These are phyloP conservation scores for Cymbidium sinense DNA, from an alignment of 106 monocot species.

Conservation along the genomic window DNA sequence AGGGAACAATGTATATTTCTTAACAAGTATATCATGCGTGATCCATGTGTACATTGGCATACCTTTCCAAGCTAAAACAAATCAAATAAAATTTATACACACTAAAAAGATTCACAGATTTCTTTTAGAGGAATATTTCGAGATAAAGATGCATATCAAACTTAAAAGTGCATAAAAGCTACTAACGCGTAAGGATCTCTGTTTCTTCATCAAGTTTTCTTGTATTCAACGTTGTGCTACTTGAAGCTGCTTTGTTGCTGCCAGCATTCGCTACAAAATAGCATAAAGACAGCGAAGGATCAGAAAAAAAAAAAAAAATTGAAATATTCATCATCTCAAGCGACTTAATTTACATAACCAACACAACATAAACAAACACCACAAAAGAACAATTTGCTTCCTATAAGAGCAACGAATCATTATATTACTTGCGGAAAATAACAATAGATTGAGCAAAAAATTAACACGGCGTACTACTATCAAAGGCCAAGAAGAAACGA, in stretches of 20 bases:
- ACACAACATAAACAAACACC: neutral
- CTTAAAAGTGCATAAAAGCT: neutral
- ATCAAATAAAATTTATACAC: neutral
- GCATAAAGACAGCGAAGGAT: neutral
- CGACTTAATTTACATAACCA: neutral
- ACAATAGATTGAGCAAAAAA: neutral
- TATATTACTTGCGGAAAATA: neutral
- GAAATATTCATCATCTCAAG: neutral
- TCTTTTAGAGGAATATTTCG: neutral
- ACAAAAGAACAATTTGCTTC: neutral
- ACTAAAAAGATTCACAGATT: neutral
- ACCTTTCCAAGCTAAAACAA: neutral
- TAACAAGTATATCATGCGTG: neutral
- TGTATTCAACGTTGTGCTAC: slow-evolving; percentile 86
- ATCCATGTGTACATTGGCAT: neutral
- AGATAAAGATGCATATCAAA: neutral
- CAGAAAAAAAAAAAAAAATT: neutral
- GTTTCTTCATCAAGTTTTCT: slow-evolving; percentile 91
- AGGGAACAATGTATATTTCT: no score
- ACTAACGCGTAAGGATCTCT: slow-evolving; percentile 88
- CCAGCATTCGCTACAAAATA: slow-evolving; percentile 64
- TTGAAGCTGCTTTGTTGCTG: slow-evolving; percentile 88
- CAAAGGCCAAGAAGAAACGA: neutral
- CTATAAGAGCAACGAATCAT: neutral
- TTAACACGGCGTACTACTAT: neutral